phyloP scores from a whole-genome alignment of 192 early-diverging fungal genomes.

The Dimargaris cristalligena region DNA sequence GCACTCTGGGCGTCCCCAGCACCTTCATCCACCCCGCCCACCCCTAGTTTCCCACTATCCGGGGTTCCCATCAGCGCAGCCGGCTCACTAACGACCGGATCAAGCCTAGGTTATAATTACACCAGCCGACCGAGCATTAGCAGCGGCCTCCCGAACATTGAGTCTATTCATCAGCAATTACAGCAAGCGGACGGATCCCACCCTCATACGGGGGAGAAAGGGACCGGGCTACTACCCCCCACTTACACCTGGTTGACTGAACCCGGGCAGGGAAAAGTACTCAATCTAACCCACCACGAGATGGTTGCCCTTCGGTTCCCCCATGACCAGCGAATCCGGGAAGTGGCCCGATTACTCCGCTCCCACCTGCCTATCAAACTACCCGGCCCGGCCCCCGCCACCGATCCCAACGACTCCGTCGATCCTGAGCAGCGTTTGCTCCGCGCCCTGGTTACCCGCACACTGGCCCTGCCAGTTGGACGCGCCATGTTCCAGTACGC shows the following conservation, averaged over 20 bases:
- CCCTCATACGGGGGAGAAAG: too few species aligned
- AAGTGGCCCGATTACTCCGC: conserved; percentile 31
- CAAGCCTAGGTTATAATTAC: not conserved
- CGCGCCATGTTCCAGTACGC: conserved; percentile 42
- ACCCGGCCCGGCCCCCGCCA: conserved; percentile 8
- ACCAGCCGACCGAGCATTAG: not conserved
- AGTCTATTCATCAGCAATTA: not conserved
- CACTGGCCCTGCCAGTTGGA: conserved; percentile 40
- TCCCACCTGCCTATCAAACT: conserved; percentile 20
- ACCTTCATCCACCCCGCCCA: too few species aligned
- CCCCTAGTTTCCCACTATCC: too few species aligned
- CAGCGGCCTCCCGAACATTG: not conserved
- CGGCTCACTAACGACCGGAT: not conserved
- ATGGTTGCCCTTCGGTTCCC: conserved; percentile 36
- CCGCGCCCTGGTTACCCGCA: conserved; percentile 21
- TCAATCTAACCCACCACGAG: conserved; percentile 20
- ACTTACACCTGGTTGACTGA: conserved; percentile 9
- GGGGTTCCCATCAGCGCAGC: not conserved
- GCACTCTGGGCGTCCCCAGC: not conserved
- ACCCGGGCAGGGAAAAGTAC: not conserved
- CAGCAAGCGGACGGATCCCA: too few species aligned
- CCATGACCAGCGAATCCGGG: conserved; percentile 31
- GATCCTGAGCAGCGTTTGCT: conserved; percentile 33
- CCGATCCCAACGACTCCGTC: conserved; percentile 19
- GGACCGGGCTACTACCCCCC: not conserved